Evolutionary conservation across 768 basidiomycete species (phyloP), one percentile per base, ranked within the genome.

Genomic region (Boletus rufocinnamomeus): DNA sequence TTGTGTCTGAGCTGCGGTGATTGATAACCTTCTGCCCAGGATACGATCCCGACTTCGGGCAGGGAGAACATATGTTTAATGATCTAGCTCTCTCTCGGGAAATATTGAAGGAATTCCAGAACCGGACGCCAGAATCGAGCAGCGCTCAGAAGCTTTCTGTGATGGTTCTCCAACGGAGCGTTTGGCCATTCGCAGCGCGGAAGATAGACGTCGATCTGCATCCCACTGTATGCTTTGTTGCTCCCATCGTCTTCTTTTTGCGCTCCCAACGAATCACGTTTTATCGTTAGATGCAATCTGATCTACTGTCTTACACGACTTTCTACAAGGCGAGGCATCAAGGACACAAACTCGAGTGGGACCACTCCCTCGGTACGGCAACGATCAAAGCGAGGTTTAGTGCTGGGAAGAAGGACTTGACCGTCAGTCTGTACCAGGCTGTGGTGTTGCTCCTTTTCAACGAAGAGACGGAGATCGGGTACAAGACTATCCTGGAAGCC

Each of bases 21-120:
- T 17, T 46, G 77, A 72, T 45, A 40, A 51, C 45, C 25, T 35
- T 49, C 27, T 19, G 21, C 54, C 47, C 66, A 96, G 96, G 89
- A 52, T 96, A 95, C 66, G 97, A 98, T 69, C 90, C 95, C 13
- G 95, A 96, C 59, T 98, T 98, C 67, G 91, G 89, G 9, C 90
- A 89, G 76, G 93, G 94, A 50, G 92, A 94, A 65, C 86, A 93
- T 41, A 96, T 98, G 96, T 96, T 98, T 77, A 94, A 87, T 59
- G 95, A 96, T 67, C 76, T 96, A 4, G 83, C 84, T 0, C 76
- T 93, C 19, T 95, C 93, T 1, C 74, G 84, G 52, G 93, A 95
- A 56, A 69, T 84, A 23, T 83, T 93, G 80, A 69, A 72, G 0
- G 88, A 88, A 59, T 91, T 85, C 72, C 81, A 86, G 57, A 66